Percentiles rank a stretch among this genome's conserved stretches.
phyloP scores from a whole-genome alignment of 2,329 filamentous ascomycete genomes.

The Fusarium lateritium region DNA sequence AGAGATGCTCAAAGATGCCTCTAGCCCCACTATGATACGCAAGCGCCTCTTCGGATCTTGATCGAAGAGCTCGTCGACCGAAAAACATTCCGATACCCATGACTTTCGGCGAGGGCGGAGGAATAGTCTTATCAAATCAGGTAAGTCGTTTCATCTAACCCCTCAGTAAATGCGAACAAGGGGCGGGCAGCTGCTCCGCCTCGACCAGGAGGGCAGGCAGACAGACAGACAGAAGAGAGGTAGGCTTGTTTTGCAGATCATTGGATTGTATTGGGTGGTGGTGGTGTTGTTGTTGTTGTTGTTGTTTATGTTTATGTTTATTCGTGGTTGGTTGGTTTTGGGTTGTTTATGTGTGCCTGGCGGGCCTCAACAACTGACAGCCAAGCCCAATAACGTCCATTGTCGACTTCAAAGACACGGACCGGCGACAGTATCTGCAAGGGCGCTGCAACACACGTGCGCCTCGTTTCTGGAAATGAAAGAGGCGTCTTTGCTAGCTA shows the following conservation, averaged over 20 bases:
- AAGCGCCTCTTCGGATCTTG: constrained; percentile 49
- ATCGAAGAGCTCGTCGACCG: constrained; percentile 42
- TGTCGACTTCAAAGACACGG: constrained; percentile 15
- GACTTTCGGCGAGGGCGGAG: constrained; percentile 20
- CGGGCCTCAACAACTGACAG: constrained; percentile 35
- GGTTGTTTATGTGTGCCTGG: constrained; percentile 18
- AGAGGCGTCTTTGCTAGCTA: constrained; percentile 20
- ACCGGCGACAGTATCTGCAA: constrained; percentile 34
- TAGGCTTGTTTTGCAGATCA: constrained; percentile 24
- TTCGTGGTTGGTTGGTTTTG: constrained; percentile 9
- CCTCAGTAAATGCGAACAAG: constrained; percentile 38
- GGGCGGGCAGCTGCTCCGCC: constrained; percentile 33
- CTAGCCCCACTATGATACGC: constrained; percentile 44
- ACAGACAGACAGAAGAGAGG: neutral
- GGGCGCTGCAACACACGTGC: constrained; percentile 32
- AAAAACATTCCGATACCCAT: constrained; percentile 47
- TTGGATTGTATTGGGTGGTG: constrained; percentile 5
- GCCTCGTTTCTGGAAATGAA: constrained; percentile 46
- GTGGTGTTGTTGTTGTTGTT: constrained; percentile 32
- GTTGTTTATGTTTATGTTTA: constrained; percentile 22
- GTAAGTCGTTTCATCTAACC: constrained; percentile 37
- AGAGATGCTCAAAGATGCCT: constrained; percentile 29
- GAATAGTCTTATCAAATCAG: constrained; percentile 32
- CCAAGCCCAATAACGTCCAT: constrained; percentile 13
- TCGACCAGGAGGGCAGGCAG: neutral